Percentiles rank a stretch among this genome's conserved stretches.
These are phyloP conservation scores for Gymnopus androsaceus DNA, from an alignment of 1,284 basidiomycete species.

Conservation along the genomic window DNA sequence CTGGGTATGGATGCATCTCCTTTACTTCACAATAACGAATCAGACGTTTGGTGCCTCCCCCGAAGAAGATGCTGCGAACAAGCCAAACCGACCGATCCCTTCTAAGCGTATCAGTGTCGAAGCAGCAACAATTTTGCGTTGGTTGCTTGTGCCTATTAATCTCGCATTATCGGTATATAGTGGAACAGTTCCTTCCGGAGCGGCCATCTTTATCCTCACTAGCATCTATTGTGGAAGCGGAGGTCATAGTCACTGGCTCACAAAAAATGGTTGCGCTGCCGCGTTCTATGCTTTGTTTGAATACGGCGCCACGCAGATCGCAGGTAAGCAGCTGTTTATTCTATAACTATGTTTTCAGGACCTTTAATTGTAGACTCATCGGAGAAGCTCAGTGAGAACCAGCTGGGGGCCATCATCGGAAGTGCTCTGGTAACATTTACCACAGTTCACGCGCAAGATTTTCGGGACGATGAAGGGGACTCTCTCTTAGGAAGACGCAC, in stretches of 20 bases:
- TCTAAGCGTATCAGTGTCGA: constrained; percentile 3
- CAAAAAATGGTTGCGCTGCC: constrained; percentile 2
- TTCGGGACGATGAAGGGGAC: constrained; percentile 39
- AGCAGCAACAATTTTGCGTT: constrained; percentile 2
- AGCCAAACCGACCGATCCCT: constrained; percentile 13
- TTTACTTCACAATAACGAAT: constrained; percentile 9
- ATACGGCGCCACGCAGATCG: constrained; percentile 6
- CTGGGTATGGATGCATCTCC: constrained; percentile 11
- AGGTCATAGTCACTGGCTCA: constrained; percentile 3
- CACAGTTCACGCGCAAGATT: constrained; percentile 44
- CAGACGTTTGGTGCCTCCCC: constrained; percentile 2
- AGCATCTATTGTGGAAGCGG: neutral
- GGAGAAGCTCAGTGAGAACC: neutral
- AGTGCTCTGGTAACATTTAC: constrained; percentile 33
- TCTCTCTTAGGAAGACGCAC: constrained; percentile 30
- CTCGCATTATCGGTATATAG: neutral
- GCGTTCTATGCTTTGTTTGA: constrained; percentile 8
- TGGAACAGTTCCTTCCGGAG: neutral
- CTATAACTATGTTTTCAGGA: neutral
- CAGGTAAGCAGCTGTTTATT: neutral
- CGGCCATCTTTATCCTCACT: neutral
- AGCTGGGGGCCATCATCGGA: constrained; percentile 24
- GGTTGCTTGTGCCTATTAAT: neutral
- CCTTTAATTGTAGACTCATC: neutral
- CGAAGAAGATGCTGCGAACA: constrained; percentile 10